phyloP scores from a whole-genome alignment of 352 stramenopile genomes.

The Hyphochytrium catenoides region DNA sequence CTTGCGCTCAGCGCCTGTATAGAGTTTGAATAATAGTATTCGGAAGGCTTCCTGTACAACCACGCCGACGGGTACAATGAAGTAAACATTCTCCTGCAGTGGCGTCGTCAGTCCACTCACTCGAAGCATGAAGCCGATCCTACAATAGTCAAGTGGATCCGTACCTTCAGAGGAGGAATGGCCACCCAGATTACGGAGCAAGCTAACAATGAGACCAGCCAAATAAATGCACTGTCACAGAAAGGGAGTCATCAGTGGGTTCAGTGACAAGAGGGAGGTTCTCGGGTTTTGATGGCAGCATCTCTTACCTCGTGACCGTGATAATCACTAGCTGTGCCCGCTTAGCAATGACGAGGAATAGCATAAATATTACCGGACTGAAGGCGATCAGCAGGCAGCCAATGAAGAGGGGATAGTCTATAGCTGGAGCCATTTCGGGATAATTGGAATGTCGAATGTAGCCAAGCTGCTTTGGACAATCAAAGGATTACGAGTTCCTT shows the following conservation, averaged over 20 bases:
- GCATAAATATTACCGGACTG: slow-evolving; percentile 33
- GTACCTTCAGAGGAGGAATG: slow-evolving; percentile 32
- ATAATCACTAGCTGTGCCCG: slow-evolving; percentile 58
- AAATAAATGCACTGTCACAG: slow-evolving; percentile 53
- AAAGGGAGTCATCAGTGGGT: too few species aligned
- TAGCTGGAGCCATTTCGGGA: too few species aligned
- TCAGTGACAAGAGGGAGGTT: too few species aligned
- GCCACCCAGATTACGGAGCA: slow-evolving; percentile 40
- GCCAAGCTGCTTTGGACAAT: too few species aligned
- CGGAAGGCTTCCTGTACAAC: slow-evolving; percentile 40
- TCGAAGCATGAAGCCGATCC: too few species aligned
- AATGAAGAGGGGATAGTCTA: slow-evolving; percentile 60
- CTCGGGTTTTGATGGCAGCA: too few species aligned
- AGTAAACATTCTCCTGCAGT: slow-evolving; percentile 39
- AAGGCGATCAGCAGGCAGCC: slow-evolving; percentile 50
- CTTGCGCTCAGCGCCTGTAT: slow-evolving; percentile 35
- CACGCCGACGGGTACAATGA: slow-evolving; percentile 36
- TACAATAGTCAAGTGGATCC: too few species aligned
- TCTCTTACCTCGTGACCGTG: slow-evolving; percentile 32
- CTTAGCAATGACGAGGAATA: slow-evolving; percentile 45
- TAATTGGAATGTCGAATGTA: too few species aligned
- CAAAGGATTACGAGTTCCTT: too few species aligned
- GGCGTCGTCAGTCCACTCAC: too few species aligned
- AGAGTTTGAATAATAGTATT: slow-evolving; percentile 37
- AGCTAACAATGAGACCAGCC: slow-evolving; percentile 47